Evolutionary conservation across 495 filamentous ascomycete species (phyloP).

Genomic region (Aspergillus steynii): DNA sequence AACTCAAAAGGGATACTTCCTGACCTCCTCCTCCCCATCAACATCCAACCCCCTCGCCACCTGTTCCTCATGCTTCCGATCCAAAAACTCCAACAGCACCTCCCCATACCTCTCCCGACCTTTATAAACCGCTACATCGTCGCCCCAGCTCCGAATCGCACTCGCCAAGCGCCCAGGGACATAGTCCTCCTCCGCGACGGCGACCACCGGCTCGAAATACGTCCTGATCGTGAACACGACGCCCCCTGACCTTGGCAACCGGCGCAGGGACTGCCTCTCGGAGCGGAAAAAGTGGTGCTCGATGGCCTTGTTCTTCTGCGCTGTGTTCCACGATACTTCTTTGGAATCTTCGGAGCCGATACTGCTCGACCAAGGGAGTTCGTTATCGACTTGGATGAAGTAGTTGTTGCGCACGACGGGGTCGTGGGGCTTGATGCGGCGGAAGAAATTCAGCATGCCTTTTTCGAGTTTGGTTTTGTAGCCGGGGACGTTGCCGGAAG

Average conservation of each 20-base stretch:
- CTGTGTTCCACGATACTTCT: slow-evolving; percentile 69
- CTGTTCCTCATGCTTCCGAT: slow-evolving; percentile 77
- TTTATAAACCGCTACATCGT: slow-evolving; percentile 82
- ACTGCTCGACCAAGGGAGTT: slow-evolving; percentile 67
- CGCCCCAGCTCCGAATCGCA: slow-evolving; percentile 80
- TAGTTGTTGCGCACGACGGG: slow-evolving; percentile 71
- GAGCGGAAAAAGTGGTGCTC: slow-evolving; percentile 76
- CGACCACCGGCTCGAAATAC: slow-evolving; percentile 71
- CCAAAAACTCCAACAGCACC: slow-evolving; percentile 80
- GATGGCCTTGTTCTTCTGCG: slow-evolving; percentile 75
- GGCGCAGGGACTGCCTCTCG: slow-evolving; percentile 74
- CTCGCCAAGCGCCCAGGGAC: slow-evolving; percentile 72
- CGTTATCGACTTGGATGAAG: slow-evolving; percentile 77
- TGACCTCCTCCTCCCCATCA: slow-evolving; percentile 60
- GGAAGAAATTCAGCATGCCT: slow-evolving; percentile 82
- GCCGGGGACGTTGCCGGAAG: slow-evolving; percentile 75
- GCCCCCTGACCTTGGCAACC: slow-evolving; percentile 71
- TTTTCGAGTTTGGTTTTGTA: slow-evolving; percentile 76
- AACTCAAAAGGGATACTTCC: slow-evolving; percentile 47
- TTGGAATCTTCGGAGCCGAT: slow-evolving; percentile 73
- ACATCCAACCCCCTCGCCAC: slow-evolving; percentile 61
- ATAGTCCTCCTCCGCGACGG: slow-evolving; percentile 65
- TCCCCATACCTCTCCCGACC: slow-evolving; percentile 77
- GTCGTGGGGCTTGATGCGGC: slow-evolving; percentile 61
- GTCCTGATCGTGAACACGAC: slow-evolving; percentile 82